Evolutionary conservation across 768 basidiomycete genomes (phyloP), one percentile per base, ranked within the genome.

Genomic region (Strobilomyces dryophilus): DNA sequence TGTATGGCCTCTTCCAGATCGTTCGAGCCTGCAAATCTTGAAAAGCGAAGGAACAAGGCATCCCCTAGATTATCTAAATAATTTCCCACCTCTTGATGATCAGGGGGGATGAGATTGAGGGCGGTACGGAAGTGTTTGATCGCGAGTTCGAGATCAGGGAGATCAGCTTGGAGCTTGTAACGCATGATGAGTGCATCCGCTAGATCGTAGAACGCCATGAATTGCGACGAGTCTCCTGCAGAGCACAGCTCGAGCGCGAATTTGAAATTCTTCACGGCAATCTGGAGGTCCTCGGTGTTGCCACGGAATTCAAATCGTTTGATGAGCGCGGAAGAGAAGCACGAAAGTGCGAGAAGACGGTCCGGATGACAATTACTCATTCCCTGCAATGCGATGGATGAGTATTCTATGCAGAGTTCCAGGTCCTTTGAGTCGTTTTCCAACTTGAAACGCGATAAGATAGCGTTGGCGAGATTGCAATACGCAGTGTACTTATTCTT

Each of bases 401-500:
- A 62, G 32, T 58, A 56, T 37, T 63, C 49, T 3, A 68, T 66
- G 35, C 58, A 63, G 29, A 59, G 52, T 11, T 59, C 58, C 14
- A 68, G 52, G 47, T 68, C 67, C 7, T 54, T 41, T n/a, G 29
- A 41, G n/a, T 60, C 37, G 7, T 49, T 54, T 47, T 53, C 45
- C 6, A 63, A 9, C 45, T 66, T 67, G 56, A 60, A 67, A 27
- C 68, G 67, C 36, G 61, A 66, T 18, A 69, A 51, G 41, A 69
- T 44, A 24, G 67, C 66, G 37, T 66, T 67, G 42, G 66, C 68
- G 29, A 68, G 68, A 49, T 65, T 68, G 46, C 67, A 67, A 43
- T 54, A 58, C 8, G 60, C 59, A 3, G 61, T 51, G 17, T 60
- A 51, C 47, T 46, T 59, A 29, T 59, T 60, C 40, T 67, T 59